phyloP scores from a whole-genome alignment of 768 basidiomycete genomes.

The Terana coerulea region DNA sequence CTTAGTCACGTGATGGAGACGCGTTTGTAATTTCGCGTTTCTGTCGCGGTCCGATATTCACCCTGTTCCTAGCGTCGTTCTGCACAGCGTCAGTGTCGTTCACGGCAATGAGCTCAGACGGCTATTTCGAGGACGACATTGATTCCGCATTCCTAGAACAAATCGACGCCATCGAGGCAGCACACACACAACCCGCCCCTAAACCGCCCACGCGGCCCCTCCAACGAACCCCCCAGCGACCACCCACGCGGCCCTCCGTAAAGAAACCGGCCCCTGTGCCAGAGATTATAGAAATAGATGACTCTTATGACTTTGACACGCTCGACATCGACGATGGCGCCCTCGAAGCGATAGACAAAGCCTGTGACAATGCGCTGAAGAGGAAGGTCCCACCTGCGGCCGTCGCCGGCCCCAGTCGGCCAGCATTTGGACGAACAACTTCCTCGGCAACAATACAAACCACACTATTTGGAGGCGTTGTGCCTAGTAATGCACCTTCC shows the following conservation, averaged over 20 bases:
- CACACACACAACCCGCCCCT: constrained; percentile 30
- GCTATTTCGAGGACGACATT: constrained; percentile 63
- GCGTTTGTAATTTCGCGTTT: background rate
- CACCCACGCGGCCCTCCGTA: background rate
- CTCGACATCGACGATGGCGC: constrained; percentile 56
- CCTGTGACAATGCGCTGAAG: constrained; percentile 39
- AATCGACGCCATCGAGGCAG: constrained; percentile 70
- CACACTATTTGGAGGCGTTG: constrained; percentile 63
- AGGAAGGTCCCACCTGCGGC: constrained; percentile 31
- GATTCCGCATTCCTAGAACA: constrained; percentile 56
- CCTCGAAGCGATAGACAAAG: constrained; percentile 48
- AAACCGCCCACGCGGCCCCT: constrained; percentile 14
- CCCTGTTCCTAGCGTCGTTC: background rate
- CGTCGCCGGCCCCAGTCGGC: constrained; percentile 34
- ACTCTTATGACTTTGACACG: constrained; percentile 33
- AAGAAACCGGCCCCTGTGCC: constrained; percentile 1
- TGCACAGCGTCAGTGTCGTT: background rate
- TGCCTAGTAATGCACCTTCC: constrained; percentile 22
- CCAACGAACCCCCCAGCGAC: too few relatives aligned
- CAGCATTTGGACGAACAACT: constrained; percentile 18
- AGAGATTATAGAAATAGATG: constrained; percentile 36
- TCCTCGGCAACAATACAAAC: constrained; percentile 50
- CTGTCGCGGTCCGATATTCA: background rate
- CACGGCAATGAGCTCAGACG: constrained; percentile 72
- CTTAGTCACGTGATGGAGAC: constrained; percentile 4